phyloP scores from a whole-genome alignment of 768 basidiomycete genomes.

The Favolaschia claudopus region DNA sequence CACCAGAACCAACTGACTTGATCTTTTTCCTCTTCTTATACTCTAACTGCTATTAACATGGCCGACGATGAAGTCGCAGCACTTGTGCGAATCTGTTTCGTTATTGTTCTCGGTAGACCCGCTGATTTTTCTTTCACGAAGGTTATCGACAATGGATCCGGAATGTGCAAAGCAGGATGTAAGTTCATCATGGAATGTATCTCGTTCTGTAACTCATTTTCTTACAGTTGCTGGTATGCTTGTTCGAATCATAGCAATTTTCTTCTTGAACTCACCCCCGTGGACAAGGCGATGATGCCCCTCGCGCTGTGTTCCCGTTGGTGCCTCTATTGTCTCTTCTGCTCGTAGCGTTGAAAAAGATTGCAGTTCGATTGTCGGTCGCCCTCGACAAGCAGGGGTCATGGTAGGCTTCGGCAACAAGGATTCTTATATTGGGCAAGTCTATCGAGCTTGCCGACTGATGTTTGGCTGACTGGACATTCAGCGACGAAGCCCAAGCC shows the following conservation, averaged over 20 bases:
- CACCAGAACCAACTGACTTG: too few species aligned
- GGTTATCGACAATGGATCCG: constrained; percentile 18
- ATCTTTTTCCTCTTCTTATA: not conserved
- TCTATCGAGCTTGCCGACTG: constrained; percentile 70
- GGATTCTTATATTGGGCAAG: constrained; percentile 76
- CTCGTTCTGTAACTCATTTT: not conserved
- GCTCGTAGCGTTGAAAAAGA: not conserved
- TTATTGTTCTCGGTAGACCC: not conserved
- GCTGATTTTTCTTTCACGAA: not conserved
- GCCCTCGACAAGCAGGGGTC: constrained; percentile 74
- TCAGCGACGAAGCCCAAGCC: constrained; percentile 72
- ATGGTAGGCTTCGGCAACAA: constrained; percentile 84
- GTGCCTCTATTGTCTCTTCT: not conserved
- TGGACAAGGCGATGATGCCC: constrained; percentile 9
- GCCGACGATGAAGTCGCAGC: constrained; percentile 6
- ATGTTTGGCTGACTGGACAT: constrained; percentile 70
- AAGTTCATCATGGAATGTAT: not conserved
- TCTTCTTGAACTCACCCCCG: not conserved
- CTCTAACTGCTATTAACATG: not conserved
- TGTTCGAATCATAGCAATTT: too few species aligned
- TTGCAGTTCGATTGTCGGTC: constrained; percentile 75
- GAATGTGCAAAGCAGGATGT: constrained; percentile 17
- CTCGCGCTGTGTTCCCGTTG: constrained; percentile 11
- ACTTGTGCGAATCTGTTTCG: not conserved
- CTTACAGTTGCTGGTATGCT: constrained; percentile 7